A percentile compares a stretch with the other conserved stretches of the same genome.
Conservation (phyloP, 148 eudicot genomes). For the Selenicereus undatus region DNA sequence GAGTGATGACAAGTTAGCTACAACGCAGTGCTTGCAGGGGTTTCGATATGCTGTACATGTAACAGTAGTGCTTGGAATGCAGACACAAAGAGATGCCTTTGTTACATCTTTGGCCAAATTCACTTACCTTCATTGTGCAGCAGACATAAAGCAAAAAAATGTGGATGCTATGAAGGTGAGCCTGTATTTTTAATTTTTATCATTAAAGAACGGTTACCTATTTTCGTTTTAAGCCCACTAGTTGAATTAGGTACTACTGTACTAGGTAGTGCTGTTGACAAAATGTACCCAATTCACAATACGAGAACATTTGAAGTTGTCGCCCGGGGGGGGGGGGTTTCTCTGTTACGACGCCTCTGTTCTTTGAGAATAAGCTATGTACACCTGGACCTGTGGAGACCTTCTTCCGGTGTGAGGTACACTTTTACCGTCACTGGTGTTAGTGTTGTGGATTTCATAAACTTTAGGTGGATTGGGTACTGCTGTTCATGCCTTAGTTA, state of each 20-base stretch:
- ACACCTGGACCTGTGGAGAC: too few species aligned
- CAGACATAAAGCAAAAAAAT: constrained; percentile 96
- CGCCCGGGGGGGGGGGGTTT: not conserved
- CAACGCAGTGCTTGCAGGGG: constrained; percentile 82
- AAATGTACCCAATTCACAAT: not conserved
- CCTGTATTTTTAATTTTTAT: not conserved
- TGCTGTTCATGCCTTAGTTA: too few species aligned
- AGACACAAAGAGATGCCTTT: constrained; percentile 98
- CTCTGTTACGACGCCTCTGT: too few species aligned
- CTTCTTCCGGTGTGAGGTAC: too few species aligned
- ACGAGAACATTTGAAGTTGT: not conserved
- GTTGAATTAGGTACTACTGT: not conserved
- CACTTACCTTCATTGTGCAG: constrained; percentile 91
- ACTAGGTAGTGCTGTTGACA: not conserved
- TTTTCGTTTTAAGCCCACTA: not conserved
- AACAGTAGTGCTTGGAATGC: constrained; percentile 92
- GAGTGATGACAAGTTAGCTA: constrained; percentile 89
- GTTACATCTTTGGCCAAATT: constrained; percentile 96
- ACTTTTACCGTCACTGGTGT: too few species aligned
- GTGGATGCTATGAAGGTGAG: constrained; percentile 95
- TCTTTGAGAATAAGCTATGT: too few species aligned
- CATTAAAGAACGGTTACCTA: not conserved
- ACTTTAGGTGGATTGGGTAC: too few species aligned
- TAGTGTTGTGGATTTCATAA: too few species aligned
- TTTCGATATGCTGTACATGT: constrained; percentile 93